Base-by-base conservation (phyloP, 129 eudicot species). In the Lactuca saligna region DNA sequence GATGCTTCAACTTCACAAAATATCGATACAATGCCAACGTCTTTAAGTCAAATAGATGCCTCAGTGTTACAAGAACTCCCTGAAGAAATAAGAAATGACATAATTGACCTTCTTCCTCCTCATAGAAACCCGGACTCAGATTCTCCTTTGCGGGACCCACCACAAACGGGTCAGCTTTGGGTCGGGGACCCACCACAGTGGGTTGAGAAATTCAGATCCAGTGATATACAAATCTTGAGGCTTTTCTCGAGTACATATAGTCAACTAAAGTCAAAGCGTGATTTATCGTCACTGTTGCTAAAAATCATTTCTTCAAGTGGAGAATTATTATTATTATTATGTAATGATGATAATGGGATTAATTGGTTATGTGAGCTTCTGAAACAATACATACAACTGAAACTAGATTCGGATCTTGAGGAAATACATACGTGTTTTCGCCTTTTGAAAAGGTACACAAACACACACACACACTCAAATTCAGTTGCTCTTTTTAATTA, bases 31-130 rank as follows among this genome's bases (percentile, higher is more conserved):
- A 86, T 91, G 95, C 96, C 95, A 57, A 79, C 85, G 13, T 86
- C 98, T 70, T 77, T 86, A 68, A 92, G 98, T 86, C 95, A 92
- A 73, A 80, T 88, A 63, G 98, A 92, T 74, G 57, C 61, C 50
- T 82, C 95, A 46, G 91, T 86, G 51, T 76, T 92, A 82, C 86
- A 86, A 72, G 75, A 92, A 77, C 82, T 88, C 53, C 96, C 98
- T 12, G 82, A 92, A 68, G 95, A 92, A 60, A 49, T 92, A 82
- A 84, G 76, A 68, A 78, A 56, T 14, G 96, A 83, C 74, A 78
- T 88, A 76, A 79, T 85, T 60, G 82, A 72, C 44, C 69, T 17
- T 63, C 88, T 86, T 79, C 95, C 91, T 51, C 83, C 80, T 44
- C 98, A 92, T 72, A 72, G 91, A 80, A 77, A 25, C 50, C 66